Evolutionary conservation across 106 monocot genomes (phyloP), one percentile per base, ranked within the genome.

Genomic region (Dendrobium chrysotoxum): DNA sequence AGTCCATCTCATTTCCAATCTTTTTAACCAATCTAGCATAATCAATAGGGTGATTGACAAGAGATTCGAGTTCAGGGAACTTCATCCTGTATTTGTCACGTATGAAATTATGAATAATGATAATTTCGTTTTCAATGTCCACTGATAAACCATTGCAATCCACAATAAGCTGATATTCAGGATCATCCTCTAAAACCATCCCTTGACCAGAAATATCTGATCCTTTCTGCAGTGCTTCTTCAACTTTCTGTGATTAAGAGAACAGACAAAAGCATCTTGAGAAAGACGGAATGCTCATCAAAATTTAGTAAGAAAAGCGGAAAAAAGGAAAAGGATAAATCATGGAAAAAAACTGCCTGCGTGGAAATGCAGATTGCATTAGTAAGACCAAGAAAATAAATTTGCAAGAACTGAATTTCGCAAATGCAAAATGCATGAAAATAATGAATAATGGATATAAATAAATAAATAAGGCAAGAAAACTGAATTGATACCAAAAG

Each of bases 101-200:
- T 77, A 98, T 98, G 58, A 98, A 98, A 76, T 98, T 98, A 81
- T 98, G 98, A 79, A 98, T 94, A 58, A 98, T 92, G n/a, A 92
- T 84, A 31, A 95, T 92, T 75, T 98, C 98, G 81, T 98, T 95
- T 76, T 98, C 92, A 64, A 98, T 95, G 47, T 98, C 98, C 75
- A 98, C 98, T 28, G 98, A 98, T 53, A 98, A 79, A n/a, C 89
- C 86, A 86, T 98, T 98, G 77, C 98, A 98, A 79, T 98, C 94
- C 20, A 98, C 98, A 79, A 98, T 98, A 0, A 95, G 86, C 47
- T 95, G 98, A 85, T 98, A 95, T 77, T 93, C 98, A 57, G 92
- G 94, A 84, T 98, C 98, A 75, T 98, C 98, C 81, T 98, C 95
- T 42, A 98, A 81, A 1, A 86, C 84, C 28, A 79, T 86, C 61